A percentile compares a stretch with the other conserved stretches of the same genome.
Conservation (phyloP, 2,329 filamentous ascomycete genomes). For the Aurifilum marmelostoma region DNA sequence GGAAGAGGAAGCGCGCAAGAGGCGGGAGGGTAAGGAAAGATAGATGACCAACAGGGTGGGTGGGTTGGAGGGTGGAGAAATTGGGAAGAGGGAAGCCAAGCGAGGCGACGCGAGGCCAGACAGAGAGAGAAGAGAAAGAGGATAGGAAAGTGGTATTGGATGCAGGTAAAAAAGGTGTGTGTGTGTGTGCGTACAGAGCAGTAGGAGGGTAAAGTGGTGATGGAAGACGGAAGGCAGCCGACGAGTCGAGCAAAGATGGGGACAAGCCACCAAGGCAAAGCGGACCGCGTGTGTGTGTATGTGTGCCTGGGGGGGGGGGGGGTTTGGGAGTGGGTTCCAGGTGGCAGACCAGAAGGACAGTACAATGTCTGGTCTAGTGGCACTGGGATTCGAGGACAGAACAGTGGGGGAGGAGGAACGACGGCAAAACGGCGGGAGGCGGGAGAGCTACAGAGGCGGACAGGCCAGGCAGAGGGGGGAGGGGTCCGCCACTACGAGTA, state of each 20-base stretch:
- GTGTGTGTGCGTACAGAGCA: constrained; percentile 4
- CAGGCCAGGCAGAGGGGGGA: neutral
- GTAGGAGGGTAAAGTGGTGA: neutral
- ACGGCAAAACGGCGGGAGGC: neutral
- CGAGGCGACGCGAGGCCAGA: neutral
- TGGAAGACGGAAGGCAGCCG: constrained; percentile 8
- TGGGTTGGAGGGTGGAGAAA: neutral
- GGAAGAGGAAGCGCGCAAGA: constrained; percentile 14
- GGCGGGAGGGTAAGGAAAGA: constrained; percentile 14
- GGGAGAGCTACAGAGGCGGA: neutral
- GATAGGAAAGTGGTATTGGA: constrained; percentile 19
- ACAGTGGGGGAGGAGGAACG: neutral
- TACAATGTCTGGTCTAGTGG: neutral
- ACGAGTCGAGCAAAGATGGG: constrained; percentile 4
- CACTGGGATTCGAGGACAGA: neutral
- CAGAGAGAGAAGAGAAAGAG: neutral
- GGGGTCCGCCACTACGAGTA: too few species aligned
- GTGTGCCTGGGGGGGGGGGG: neutral
- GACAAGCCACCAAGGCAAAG: neutral
- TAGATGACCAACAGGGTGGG: constrained; percentile 8
- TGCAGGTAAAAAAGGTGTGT: neutral
- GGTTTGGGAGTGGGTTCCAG: neutral
- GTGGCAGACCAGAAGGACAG: neutral
- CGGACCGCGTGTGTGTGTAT: neutral
- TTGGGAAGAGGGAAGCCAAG: too few species aligned